phyloP scores from a whole-genome alignment of 495 filamentous ascomycete genomes.

The Podospora sp. region DNA sequence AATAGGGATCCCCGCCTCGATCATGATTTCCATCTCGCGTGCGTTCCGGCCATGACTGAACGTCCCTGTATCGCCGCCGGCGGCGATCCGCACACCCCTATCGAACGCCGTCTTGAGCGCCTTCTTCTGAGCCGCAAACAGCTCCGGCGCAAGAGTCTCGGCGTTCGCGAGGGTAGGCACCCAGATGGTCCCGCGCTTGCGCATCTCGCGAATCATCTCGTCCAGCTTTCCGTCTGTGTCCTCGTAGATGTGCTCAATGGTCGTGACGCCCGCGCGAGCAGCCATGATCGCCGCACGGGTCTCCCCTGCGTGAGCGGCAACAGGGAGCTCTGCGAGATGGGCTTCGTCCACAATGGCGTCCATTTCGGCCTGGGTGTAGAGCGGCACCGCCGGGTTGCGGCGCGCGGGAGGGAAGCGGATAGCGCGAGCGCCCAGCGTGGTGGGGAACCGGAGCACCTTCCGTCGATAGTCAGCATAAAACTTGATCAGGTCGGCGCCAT shows the following conservation, averaged over 20 bases:
- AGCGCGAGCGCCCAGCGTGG: slow-evolving; percentile 25
- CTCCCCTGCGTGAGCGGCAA: slow-evolving; percentile 50
- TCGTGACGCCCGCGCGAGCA: slow-evolving; percentile 52
- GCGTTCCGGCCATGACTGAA: slow-evolving; percentile 55
- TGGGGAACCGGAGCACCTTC: slow-evolving; percentile 50
- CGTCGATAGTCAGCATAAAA: slow-evolving; percentile 57
- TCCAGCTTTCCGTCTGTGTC: slow-evolving; percentile 39
- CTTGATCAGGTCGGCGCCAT: slow-evolving; percentile 56
- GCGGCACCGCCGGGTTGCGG: slow-evolving; percentile 46
- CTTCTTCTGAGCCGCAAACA: slow-evolving; percentile 36
- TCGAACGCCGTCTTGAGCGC: slow-evolving; percentile 26
- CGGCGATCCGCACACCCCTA: slow-evolving; percentile 47
- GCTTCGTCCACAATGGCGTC: slow-evolving; percentile 53
- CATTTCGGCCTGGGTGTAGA: slow-evolving; percentile 56
- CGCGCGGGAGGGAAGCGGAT: slow-evolving; percentile 32
- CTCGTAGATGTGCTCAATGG: slow-evolving; percentile 53
- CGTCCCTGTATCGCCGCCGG: slow-evolving; percentile 55
- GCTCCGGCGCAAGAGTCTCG: slow-evolving; percentile 31
- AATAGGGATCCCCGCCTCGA: slow-evolving; percentile 52
- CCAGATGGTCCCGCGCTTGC: slow-evolving; percentile 44
- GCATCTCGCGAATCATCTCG: slow-evolving; percentile 42
- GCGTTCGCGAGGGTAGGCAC: slow-evolving; percentile 53
- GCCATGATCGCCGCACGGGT: slow-evolving; percentile 50
- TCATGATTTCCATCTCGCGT: slow-evolving; percentile 54
- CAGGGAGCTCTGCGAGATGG: slow-evolving; percentile 39